Conservation (phyloP, 1,284 basidiomycete genomes). For the Hymenochaete sp. region DNA sequence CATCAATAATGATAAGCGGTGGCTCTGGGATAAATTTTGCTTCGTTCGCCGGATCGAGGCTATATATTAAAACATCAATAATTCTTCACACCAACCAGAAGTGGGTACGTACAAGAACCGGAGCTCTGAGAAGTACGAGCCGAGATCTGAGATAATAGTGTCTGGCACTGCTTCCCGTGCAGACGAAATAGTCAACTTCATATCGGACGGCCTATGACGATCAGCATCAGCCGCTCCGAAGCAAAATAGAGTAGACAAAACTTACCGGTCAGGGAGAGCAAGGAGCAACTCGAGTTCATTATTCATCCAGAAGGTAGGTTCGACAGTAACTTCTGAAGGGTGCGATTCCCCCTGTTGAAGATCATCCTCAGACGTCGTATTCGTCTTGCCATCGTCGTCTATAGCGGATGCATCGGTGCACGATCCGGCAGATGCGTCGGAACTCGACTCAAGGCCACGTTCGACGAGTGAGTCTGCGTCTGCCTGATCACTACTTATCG, state of each 20-base stretch:
- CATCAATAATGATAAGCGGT: conserved; percentile 39
- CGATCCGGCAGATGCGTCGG: too few relatives aligned
- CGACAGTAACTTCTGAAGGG: conserved; percentile 14
- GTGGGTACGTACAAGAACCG: conserved; percentile 36
- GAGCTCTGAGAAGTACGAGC: conserved; percentile 35
- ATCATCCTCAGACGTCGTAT: too few relatives aligned
- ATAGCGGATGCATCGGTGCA: too few relatives aligned
- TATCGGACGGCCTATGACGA: conserved; percentile 41
- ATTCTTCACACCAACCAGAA: neutral
- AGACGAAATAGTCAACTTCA: conserved; percentile 37
- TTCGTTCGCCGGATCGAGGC: conserved; percentile 15
- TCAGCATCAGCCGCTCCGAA: conserved; percentile 2
- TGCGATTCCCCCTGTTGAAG: too few relatives aligned
- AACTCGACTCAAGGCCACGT: too few relatives aligned
- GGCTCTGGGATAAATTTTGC: conserved; percentile 37
- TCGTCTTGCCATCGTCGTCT: too few relatives aligned
- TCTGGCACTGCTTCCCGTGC: conserved; percentile 23
- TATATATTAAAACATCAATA: conserved; percentile 1
- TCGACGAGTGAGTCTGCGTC: too few relatives aligned
- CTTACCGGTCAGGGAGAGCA: conserved; percentile 20
- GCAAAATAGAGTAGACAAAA: neutral
- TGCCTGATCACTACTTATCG: too few relatives aligned
- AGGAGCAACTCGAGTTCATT: conserved; percentile 13
- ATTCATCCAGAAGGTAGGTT: conserved; percentile 1
- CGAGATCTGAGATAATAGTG: conserved; percentile 36